A percentile compares a stretch with the other conserved stretches of the same genome.
Evolutionary conservation across 2,329 filamentous ascomycete genomes (phyloP).

Genomic region (Colletotrichum gloeosporioides): DNA sequence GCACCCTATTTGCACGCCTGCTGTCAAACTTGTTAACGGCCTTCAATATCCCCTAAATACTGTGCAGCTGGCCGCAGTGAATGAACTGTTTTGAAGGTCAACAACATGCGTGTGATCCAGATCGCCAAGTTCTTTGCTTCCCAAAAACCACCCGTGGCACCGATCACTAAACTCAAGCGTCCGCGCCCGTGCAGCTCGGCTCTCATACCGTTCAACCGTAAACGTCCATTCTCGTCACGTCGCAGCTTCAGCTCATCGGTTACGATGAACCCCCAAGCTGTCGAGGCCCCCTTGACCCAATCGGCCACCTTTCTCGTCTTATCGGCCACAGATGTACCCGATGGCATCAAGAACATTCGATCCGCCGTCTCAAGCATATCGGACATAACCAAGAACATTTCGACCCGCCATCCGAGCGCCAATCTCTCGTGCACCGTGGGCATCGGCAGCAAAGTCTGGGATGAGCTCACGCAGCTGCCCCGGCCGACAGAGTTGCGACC

Average conservation of each 20-base stretch:
- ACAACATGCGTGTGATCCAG: neutral
- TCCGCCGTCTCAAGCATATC: conserved; percentile 48
- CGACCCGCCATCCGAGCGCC: conserved; percentile 52
- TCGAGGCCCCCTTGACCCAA: conserved; percentile 56
- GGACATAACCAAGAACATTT: conserved; percentile 56
- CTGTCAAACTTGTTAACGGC: too few species aligned
- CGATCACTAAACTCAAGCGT: neutral
- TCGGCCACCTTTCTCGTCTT: conserved; percentile 61
- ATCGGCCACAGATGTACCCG: conserved; percentile 36
- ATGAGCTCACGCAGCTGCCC: conserved; percentile 44
- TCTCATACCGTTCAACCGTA: neutral
- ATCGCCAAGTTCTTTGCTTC: too few species aligned
- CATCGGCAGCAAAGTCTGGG: conserved; percentile 59
- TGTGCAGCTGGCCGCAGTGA: too few species aligned
- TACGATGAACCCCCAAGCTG: conserved; percentile 46
- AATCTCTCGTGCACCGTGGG: conserved; percentile 58
- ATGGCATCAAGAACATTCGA: conserved; percentile 45
- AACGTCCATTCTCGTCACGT: neutral
- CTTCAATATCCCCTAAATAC: too few species aligned
- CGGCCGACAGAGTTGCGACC: conserved; percentile 57
- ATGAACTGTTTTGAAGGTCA: neutral
- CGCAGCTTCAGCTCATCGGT: neutral
- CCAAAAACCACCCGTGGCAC: too few species aligned
- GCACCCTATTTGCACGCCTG: neutral
- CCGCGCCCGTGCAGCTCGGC: neutral